phyloP scores from a whole-genome alignment of 2,329 filamentous ascomycete species.

The Fusarium sublunatum region DNA sequence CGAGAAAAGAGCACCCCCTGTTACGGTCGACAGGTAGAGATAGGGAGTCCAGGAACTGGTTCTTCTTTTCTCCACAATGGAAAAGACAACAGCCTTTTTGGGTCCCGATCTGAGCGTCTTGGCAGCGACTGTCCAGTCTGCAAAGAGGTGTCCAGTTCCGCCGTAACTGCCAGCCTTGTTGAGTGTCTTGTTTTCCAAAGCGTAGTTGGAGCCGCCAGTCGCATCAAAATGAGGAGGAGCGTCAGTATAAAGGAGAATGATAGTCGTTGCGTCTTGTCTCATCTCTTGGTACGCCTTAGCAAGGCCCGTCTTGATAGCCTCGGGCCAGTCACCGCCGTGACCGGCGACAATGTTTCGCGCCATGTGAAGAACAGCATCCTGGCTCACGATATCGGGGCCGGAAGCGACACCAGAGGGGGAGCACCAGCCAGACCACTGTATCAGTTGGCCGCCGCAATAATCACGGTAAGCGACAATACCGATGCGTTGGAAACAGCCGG shows the following conservation, averaged over 20 bases:
- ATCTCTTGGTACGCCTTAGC: conserved; percentile 60
- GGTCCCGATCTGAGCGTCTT: conserved; percentile 47
- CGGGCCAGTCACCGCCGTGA: conserved; percentile 57
- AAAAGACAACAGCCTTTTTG: conserved; percentile 59
- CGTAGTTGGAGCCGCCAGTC: conserved; percentile 46
- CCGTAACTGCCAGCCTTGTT: conserved; percentile 44
- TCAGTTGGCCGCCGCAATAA: conserved; percentile 53
- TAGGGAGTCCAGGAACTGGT: conserved; percentile 50
- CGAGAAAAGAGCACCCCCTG: conserved; percentile 55
- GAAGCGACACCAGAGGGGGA: conserved; percentile 37
- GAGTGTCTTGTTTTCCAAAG: conserved; percentile 45
- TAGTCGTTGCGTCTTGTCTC: conserved; percentile 59
- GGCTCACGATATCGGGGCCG: conserved; percentile 40
- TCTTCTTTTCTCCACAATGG: conserved; percentile 49
- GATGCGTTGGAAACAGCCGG: conserved; percentile 61
- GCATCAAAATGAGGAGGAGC: conserved; percentile 58
- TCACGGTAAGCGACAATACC: conserved; percentile 64
- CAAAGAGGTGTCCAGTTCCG: conserved; percentile 51
- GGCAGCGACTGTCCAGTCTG: conserved; percentile 58
- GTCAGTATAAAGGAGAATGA: conserved; percentile 62
- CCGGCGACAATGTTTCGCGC: conserved; percentile 48
- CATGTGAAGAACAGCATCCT: conserved; percentile 52
- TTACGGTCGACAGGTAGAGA: conserved; percentile 56
- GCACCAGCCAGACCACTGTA: conserved; percentile 63
- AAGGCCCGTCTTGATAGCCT: conserved; percentile 62